Percentiles rank a stretch among this genome's conserved stretches.
Conservation (phyloP, 2,329 filamentous ascomycete species). For the Xylariaceae sp. region DNA sequence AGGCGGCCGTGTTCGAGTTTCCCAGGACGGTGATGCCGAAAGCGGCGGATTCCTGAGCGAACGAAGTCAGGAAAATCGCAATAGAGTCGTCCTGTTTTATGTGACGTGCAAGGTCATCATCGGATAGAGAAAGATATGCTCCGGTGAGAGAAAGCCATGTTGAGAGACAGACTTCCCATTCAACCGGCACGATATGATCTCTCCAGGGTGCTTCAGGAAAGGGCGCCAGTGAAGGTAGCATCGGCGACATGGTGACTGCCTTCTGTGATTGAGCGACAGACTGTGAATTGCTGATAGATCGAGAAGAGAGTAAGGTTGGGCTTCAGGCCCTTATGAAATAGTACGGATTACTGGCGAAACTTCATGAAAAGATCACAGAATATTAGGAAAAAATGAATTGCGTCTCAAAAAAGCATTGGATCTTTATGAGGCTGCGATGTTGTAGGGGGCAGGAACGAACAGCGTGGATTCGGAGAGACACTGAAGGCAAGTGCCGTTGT, state of each 20-base stretch:
- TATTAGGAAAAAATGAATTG: too few species aligned
- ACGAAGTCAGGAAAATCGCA: slow-evolving; percentile 59
- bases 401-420: too few species aligned
- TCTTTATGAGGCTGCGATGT: too few species aligned
- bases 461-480: too few species aligned
- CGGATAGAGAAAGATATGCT: slow-evolving; percentile 56
- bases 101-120: slow-evolving; percentile 48
- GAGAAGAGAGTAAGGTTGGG: neutral
- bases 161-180: slow-evolving; percentile 74
- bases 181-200: slow-evolving; percentile 57
- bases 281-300: neutral
- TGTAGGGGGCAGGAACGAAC: too few species aligned
- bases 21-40: slow-evolving; percentile 34
- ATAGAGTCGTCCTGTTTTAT: slow-evolving; percentile 55
- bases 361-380: too few species aligned
- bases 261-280: neutral
- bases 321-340: neutral
- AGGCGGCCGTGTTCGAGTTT: slow-evolving; percentile 32
- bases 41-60: slow-evolving; percentile 51
- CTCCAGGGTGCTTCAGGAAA: slow-evolving; percentile 68
- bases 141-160: slow-evolving; percentile 68
- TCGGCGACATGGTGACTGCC: slow-evolving; percentile 36
- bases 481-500: too few species aligned
- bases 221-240: slow-evolving; percentile 67
- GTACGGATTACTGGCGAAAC: too few species aligned